Evolutionary conservation across 2,329 filamentous ascomycete genomes (phyloP), one percentile per base, ranked within the genome.

Genomic region (Dactylellina haptotyla): DNA sequence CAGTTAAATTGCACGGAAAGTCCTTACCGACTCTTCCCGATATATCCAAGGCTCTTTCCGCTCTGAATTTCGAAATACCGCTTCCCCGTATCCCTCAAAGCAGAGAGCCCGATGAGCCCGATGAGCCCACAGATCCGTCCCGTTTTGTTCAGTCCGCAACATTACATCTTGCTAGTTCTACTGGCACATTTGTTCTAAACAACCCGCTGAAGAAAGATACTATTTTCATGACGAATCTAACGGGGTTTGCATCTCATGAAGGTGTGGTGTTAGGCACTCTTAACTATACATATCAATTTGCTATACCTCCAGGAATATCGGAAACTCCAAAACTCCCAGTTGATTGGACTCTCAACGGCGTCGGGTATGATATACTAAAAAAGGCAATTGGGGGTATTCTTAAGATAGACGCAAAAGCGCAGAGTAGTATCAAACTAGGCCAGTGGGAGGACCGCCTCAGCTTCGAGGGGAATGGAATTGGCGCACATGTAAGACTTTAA

Each of bases 191-290:
- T 80, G 88, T 87, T 0, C 85, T 98, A 20, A 85, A 89, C 39
- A 97, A 93, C 0, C 95, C 95, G 0, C 83, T 98, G 6, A 82
- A 84, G 41, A 83, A 88, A 67, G 90, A 90, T 57, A 92, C 88
- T 0, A 81, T 98, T 16, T 90, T 88, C 77, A 86, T 99, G 75
- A 91, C 92, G 37, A 85, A 84, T 56, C 86, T 98, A 77, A 90
- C 96, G 78, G 94, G 94, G 4, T 92, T 90, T 1, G 93, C 95
- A 0, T 90, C 88, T 74, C 96, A 96, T 80, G 92, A 96, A 75
- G 87, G 90, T 73, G 90, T 88, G 6, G 88, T 94, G 58, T 84
- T 96, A 0, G 95, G 93, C 1, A 86, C 84, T 25, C 97, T 98
- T 67, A 77, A 89, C 23, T 92, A 95, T 79, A 84, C 89, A 39